Conservation (phyloP, 2,329 filamentous ascomycete species). For the Nigrograna mackinnonii region DNA sequence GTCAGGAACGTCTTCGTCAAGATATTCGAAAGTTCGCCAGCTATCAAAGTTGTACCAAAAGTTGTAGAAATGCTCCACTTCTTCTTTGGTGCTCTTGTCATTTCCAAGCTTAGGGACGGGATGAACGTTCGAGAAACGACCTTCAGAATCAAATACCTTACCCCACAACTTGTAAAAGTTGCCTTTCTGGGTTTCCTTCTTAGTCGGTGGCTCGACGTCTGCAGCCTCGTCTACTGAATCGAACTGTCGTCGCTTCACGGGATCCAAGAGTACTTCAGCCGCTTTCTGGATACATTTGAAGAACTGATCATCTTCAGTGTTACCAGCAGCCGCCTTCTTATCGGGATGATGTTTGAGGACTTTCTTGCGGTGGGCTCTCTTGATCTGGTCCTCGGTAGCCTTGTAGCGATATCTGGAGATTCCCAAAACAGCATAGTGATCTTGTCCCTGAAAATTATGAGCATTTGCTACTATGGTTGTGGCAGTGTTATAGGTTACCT, state of each 20-base stretch:
- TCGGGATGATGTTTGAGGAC: slow-evolving; percentile 98
- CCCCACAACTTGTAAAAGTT: slow-evolving; percentile 97
- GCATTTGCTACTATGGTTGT: not conserved
- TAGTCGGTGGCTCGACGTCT: slow-evolving; percentile 87
- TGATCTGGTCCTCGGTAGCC: slow-evolving; percentile 97
- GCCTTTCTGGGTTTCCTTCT: slow-evolving; percentile 84
- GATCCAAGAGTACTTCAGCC: slow-evolving; percentile 89
- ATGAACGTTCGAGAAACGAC: slow-evolving; percentile 86
- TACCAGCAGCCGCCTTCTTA: slow-evolving; percentile 92
- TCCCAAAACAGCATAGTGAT: slow-evolving; percentile 96
- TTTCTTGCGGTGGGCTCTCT: slow-evolving; percentile 99
- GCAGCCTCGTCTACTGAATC: slow-evolving; percentile 95
- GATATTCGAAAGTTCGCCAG: slow-evolving; percentile 97
- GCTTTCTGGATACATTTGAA: slow-evolving; percentile 99
- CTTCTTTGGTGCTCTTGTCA: slow-evolving; percentile 81
- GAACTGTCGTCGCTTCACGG: slow-evolving; percentile 88
- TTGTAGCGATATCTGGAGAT: slow-evolving; percentile 89
- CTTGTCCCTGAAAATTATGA: slow-evolving; percentile 72
- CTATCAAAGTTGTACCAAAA: slow-evolving; percentile 99
- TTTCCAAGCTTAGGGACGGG: slow-evolving; percentile 87
- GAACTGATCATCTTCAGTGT: slow-evolving; percentile 92
- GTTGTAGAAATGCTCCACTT: slow-evolving; percentile 97
- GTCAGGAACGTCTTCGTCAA: slow-evolving; percentile 97
- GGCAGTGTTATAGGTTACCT: slow-evolving; percentile 60
- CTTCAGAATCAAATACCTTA: slow-evolving; percentile 87